Conservation (phyloP, 2,329 filamentous ascomycete genomes). For the Cryphonectria parasitica region DNA sequence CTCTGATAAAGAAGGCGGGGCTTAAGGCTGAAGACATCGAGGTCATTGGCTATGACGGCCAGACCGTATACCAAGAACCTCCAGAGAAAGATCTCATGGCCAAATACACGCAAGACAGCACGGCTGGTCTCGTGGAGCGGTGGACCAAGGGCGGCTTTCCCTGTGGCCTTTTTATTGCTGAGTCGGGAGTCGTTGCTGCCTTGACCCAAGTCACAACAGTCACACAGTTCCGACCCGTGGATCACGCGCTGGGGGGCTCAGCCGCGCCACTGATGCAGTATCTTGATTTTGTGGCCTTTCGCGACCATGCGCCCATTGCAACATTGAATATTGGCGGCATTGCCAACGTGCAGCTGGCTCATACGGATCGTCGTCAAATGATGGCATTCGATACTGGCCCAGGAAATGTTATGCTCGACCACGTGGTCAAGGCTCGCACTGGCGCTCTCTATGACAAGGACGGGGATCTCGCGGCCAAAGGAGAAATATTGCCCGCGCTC, state of each 20-base stretch:
- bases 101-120: constrained; percentile 21
- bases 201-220: constrained; percentile 37
- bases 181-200: constrained; percentile 38
- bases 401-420: constrained; percentile 39
- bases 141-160: constrained; percentile 37
- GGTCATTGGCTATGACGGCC: constrained; percentile 38
- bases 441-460: constrained; percentile 35
- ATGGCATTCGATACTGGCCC: constrained; percentile 40
- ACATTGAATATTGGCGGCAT: constrained; percentile 40
- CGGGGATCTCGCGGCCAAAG: constrained; percentile 35
- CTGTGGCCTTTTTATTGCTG: constrained; percentile 38
- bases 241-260: constrained; percentile 37
- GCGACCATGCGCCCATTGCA: constrained; percentile 33
- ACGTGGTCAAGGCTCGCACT: constrained; percentile 36
- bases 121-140: constrained; percentile 34
- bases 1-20: constrained; percentile 31
- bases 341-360: constrained; percentile 38
- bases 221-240: constrained; percentile 38
- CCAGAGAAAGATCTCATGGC: constrained; percentile 32
- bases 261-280: constrained; percentile 40
- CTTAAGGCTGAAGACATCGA: constrained; percentile 35
- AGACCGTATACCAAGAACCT: constrained; percentile 40
- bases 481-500: constrained; percentile 31
- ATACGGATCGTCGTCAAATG: constrained; percentile 37
- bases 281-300: constrained; percentile 39